Base-by-base conservation (phyloP, 1,139 yeast genomes). In the Yamadazyma conglobata region DNA sequence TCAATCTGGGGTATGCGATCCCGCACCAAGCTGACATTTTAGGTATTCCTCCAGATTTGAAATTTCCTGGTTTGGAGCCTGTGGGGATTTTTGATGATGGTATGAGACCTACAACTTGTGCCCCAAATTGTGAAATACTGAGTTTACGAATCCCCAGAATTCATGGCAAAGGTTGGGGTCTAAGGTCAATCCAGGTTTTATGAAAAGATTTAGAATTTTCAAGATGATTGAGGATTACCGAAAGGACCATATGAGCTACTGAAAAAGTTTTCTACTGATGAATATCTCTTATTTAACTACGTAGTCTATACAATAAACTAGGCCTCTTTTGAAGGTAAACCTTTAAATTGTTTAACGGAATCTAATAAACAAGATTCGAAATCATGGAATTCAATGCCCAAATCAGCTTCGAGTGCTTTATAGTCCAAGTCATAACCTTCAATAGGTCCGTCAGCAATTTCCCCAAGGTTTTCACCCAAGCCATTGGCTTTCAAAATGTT, bases 341-440 rank as follows among this genome's bases (percentile, higher is more conserved):
- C 12, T 22, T 23, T 16, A 22, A 69, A 59, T 40, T 68, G 75
- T 15, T 40, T 33, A 15, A 64, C 60, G 3, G 70, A 48, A 40
- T 67, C 74, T 26, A 42, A 37, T 9, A 65, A 47, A 18, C 64
- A 50, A 19, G 52, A 37, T 28, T 61, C 59, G 34, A 68, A 47
- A 10, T 53, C 41, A 18, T 45, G 53, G 45, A 60, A 66, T 13
- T 54, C 46, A 23, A 64, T 45, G 0, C 67, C 69, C 32, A 66
- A 51, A 31, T 54, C 49, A 20, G 43, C 35, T 26, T 45, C 47
- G 8, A 70, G 58, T 19, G 46, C 43, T 8, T 48, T 37, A 29
- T 52, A 56, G 33, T 60, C 64, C 26, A 54, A 40, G 21, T 40
- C 44, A 28, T 42, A 44, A 7, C 44, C 39, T 17, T 33, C 30